Base-by-base conservation (phyloP, 1,284 basidiomycete species). In the Apiotrichum domesticum region DNA sequence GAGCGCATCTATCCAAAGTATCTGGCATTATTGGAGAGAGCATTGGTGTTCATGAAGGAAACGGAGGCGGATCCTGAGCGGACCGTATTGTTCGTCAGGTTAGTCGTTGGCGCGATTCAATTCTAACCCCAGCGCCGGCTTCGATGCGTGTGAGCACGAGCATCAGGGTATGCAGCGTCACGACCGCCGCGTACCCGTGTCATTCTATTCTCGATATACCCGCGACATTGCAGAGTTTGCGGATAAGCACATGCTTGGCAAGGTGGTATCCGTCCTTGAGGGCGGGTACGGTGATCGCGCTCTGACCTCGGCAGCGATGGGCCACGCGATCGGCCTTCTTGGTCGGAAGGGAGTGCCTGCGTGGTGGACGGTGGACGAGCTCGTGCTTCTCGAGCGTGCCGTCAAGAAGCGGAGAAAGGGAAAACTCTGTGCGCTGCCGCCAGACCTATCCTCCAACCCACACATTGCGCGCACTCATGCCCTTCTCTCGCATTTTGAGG, bases 101-200 rank as follows among this genome's bases (percentile, higher is more conserved):
- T 29, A n/a, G 78, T 64, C 7, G 10, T 39, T 39, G 8, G 37
- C 4, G 8, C 14, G 37, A 2, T 42, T 13, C 41, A 3, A n/a
- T n/a, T 37, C 35, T 42, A 6, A 34, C 51, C 32, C 8, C 56
- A 77, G 77, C 39, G 74, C 77, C 60, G 95, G 95, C 2, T 93
- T 98, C 75, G 95, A 98, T 66, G 94, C 93, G 0, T 90, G 87
- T 58, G 87, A 93, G 67, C 90, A 97, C 72, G 94, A 98, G 70
- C 86, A 88, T 63, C 79, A 84, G 4, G 87, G 86, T 6, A 98
- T 98, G 95, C 91, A 90, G 46, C 80, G 95, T 7, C 95, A 98
- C 72, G 82, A 85, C 48, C 85, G 92, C n/a, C 86, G 87, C 61
- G 92, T 98, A 0, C 95, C 95, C 0, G 76, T 78, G 1, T 83